Evolutionary conservation across 768 basidiomycete species (phyloP), one percentile per base, ranked within the genome.

Genomic region (Suillus tomentosus): DNA sequence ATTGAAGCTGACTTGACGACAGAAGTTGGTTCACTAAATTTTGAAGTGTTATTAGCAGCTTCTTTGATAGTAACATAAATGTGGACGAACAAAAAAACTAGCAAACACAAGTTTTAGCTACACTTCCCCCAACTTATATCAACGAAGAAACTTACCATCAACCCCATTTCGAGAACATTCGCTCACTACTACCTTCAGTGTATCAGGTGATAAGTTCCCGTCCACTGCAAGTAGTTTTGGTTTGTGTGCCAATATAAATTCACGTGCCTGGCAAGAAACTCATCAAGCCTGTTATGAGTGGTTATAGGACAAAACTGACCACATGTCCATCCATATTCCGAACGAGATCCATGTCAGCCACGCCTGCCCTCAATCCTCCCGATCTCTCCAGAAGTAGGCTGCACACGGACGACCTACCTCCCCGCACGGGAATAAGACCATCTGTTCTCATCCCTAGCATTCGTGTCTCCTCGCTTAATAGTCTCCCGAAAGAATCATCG

Each of bases 291-390:
- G 24, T 17, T 3, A 42, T 24, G 17, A 13, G 17, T 13, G 17
- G 5, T 42, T 13, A 27, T 11, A 24, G n/a, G 27, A 39, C 11
- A 45, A 61, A 61, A 39, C 67, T 37, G 43, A 89, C 87, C 69
- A 74, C 70, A n/a, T 82, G 74, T 14, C 74, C 77, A 27, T 75
- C 61, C 93, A 71, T 2, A 72, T 69, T 45, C 85, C 40, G 77
- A 10, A 87, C 84, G 54, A 91, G 85, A 70, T 82, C 84, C 94
- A 98, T 99, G 72, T 97, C 96, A 17, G 97, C 94, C 13, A 99
- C 85, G 2, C 97, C 97, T n/a, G 86, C 85, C 3, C 90, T 80
- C 22, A 99, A 80, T 57, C 84, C 83, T 0, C 95, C 95, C 7
- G 79, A 71, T 36, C 78, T 74, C 71, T 95, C 91, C 53, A 99